Evolutionary conservation across 2,329 filamentous ascomycete genomes (phyloP).

Genomic region (Claviceps spartinae): DNA sequence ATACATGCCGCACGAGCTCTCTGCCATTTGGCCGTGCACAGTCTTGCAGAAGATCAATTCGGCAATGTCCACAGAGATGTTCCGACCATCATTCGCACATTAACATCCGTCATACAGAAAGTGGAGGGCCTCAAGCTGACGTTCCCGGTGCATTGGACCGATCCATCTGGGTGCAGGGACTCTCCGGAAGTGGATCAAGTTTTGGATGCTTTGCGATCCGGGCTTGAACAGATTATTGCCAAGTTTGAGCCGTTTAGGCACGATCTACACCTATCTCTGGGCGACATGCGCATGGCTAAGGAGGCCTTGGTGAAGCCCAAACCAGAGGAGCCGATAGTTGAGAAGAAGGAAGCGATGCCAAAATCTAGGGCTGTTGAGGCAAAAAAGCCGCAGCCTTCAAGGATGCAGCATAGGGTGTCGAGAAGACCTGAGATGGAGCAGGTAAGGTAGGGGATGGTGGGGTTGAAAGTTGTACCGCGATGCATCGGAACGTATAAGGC

Average conservation of each 20-base stretch:
- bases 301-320: conserved; percentile 37
- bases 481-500: not conserved
- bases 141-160: conserved; percentile 64
- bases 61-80: conserved; percentile 81
- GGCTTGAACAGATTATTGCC: conserved; percentile 50
- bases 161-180: conserved; percentile 44
- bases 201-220: conserved; percentile 47
- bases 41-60: conserved; percentile 66
- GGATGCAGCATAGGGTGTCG: conserved; percentile 9
- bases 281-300: conserved; percentile 61
- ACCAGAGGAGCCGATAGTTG: not conserved
- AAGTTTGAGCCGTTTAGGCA: conserved; percentile 63
- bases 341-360: conserved; percentile 16
- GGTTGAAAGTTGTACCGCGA: not conserved
- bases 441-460: conserved; percentile 7
- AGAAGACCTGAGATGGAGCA: conserved; percentile 18
- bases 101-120: conserved; percentile 54
- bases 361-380: conserved; percentile 15
- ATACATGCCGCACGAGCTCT: conserved; percentile 60
- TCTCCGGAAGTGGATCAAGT: conserved; percentile 59
- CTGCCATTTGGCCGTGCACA: conserved; percentile 55
- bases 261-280: conserved; percentile 54
- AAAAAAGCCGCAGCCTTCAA: conserved; percentile 9
- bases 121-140: conserved; percentile 52
- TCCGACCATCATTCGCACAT: conserved; percentile 55